Percentiles rank a stretch among this genome's conserved stretches.
phyloP scores from a whole-genome alignment of 1,284 basidiomycete species.

The Puccinia polysora region DNA sequence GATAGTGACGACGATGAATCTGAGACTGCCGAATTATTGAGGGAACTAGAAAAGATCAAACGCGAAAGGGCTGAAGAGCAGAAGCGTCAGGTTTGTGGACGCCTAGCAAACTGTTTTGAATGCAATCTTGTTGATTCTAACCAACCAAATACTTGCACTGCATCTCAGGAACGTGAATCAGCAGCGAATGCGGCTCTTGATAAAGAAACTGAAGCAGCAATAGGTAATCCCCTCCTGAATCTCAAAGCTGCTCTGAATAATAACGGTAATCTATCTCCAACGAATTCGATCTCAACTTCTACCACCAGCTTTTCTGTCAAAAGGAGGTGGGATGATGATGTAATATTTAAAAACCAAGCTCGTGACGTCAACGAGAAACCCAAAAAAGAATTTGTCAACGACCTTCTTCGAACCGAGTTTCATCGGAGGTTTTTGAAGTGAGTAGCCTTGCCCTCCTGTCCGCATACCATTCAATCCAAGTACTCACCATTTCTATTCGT shows the following conservation, averaged over 20 bases:
- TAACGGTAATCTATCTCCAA: constrained; percentile 61
- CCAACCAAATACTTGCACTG: constrained; percentile 18
- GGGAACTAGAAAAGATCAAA: constrained; percentile 79
- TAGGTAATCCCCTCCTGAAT: constrained; percentile 77
- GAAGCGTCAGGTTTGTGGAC: constrained; percentile 57
- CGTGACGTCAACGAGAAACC: constrained; percentile 63
- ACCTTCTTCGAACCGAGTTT: constrained; percentile 78
- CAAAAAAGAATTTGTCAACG: constrained; percentile 79
- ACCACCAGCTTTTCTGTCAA: constrained; percentile 70
- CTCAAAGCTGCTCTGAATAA: constrained; percentile 79
- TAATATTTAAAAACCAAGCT: constrained; percentile 96
- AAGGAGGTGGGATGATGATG: constrained; percentile 88
- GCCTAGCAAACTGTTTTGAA: neutral
- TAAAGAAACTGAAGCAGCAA: constrained; percentile 75
- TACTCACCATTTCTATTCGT: too few species aligned
- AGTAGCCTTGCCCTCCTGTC: too few species aligned
- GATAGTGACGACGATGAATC: constrained; percentile 57
- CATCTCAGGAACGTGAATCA: constrained; percentile 65
- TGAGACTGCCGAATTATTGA: constrained; percentile 82
- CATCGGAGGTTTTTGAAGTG: constrained; percentile 34
- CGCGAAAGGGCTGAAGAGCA: constrained; percentile 88
- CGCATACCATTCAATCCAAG: too few species aligned
- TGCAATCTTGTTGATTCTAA: too few species aligned
- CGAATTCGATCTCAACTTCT: constrained; percentile 62
- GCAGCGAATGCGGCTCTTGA: constrained; percentile 62